Percentiles rank a stretch among this genome's conserved stretches.
Conservation (phyloP, 1,284 basidiomycete species). For the Rhodofomes roseus region DNA sequence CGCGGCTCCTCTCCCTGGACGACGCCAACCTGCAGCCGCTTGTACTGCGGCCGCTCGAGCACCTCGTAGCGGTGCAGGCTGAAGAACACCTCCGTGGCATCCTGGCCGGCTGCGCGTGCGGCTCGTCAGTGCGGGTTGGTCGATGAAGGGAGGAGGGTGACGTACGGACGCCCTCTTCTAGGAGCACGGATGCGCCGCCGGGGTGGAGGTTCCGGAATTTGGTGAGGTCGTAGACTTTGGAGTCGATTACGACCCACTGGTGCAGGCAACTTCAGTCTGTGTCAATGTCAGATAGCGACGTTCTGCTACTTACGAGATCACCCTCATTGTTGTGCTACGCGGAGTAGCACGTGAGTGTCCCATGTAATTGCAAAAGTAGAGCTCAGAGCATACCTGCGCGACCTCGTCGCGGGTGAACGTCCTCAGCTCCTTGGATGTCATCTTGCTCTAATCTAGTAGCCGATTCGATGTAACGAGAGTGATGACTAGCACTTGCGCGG, state of each 20-base stretch:
- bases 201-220: slow-evolving; percentile 81
- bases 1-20: slow-evolving; percentile 64
- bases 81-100: slow-evolving; percentile 85
- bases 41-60: slow-evolving; percentile 70
- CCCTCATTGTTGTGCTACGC: slow-evolving; percentile 59
- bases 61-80: slow-evolving; percentile 81
- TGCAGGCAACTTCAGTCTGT: background rate
- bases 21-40: slow-evolving; percentile 65
- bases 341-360: background rate
- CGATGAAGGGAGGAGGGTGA: slow-evolving; percentile 13
- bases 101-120: slow-evolving; percentile 60
- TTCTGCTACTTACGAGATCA: slow-evolving; percentile 41
- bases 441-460: slow-evolving; percentile 13
- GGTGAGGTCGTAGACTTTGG: slow-evolving; percentile 78
- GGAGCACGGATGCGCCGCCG: slow-evolving; percentile 72
- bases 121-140: background rate
- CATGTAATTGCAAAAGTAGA: background rate
- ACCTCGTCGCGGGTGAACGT: slow-evolving; percentile 51
- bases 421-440: slow-evolving; percentile 43
- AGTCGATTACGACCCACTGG: slow-evolving; percentile 86
- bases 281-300: too few species aligned
- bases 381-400: slow-evolving; percentile 37
- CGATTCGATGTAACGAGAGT: too few species aligned
- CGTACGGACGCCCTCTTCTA: slow-evolving; percentile 71
- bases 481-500: too few species aligned